These are phyloP conservation scores for Didymella lethalis DNA, from an alignment of 2,329 filamentous ascomycete genomes.

Conservation along the genomic window DNA sequence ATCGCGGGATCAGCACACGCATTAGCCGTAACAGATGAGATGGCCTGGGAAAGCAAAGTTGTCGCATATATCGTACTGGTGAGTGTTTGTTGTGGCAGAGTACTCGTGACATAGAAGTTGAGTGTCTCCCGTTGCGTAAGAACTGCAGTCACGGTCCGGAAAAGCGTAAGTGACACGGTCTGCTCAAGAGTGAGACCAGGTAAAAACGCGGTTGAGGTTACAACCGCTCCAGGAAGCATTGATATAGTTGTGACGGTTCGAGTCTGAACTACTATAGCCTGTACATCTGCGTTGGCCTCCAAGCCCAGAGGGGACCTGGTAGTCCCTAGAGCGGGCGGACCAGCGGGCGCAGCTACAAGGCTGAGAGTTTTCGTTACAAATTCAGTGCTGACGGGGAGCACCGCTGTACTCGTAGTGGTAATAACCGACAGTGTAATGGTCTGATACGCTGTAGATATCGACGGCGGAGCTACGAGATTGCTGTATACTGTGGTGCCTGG, in stretches of 20 bases:
- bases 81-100: background rate
- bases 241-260: constrained; percentile 3
- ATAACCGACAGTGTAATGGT: background rate
- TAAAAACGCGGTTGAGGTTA: background rate
- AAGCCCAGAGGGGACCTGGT: background rate
- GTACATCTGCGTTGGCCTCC: background rate
- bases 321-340: background rate
- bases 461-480: background rate
- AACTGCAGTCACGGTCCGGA: background rate
- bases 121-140: constrained; percentile 1
- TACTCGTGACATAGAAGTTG: background rate
- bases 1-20: background rate
- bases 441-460: background rate
- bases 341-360: background rate
- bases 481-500: background rate
- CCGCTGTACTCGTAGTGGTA: background rate
- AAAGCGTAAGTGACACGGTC: constrained; percentile 1
- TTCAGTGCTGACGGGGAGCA: background rate
- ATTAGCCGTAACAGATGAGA: background rate
- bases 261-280: background rate
- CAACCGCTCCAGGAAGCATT: background rate
- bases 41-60: background rate
- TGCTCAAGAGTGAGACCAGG: background rate
- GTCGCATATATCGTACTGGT: background rate
- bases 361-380: background rate